Evolutionary conservation across 2,329 filamentous ascomycete species (phyloP), one percentile per base, ranked within the genome.

Genomic region (Pyrenochaeta sp.): DNA sequence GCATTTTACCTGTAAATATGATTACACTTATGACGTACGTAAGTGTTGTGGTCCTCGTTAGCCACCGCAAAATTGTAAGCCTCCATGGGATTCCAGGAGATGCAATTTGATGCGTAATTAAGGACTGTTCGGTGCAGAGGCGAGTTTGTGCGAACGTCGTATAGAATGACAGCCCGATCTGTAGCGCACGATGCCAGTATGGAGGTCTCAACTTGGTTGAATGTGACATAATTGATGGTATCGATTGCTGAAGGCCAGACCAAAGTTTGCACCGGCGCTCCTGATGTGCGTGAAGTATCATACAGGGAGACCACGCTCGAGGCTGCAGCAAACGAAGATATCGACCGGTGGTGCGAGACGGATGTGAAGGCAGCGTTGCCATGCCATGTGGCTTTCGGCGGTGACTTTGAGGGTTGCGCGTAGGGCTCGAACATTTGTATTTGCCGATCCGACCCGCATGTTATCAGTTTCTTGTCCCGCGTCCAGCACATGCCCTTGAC

Each of bases 71-170:
- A 89, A 78, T 98, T 97, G 82, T 96, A 96, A 7, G 92, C 90
- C 76, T 97, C 93, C 89, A 97, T 95, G 0, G 95, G 95, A 64
- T 97, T 97, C 92, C 94, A 99, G 2, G 69, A 53, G 86, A 97
- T 95, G 0, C 93, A 94, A 65, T 97, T 97, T 88, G 93, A 99
- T 32, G 92, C 87, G 63, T 99, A 89, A 47, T 86, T 90, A 62
- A 98, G 85, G 11, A 92, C 83, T 0, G 90, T 89, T 71, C 93
- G 93, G 59, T 90, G 85, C 15, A 98, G 82, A 10, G 95, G 91
- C 32, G 88, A 91, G 4, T 88, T 89, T 11, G 94, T 97, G 45
- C 95, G 88, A 40, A 98, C 83, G 73, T 99, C 95, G 77, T 97
- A 98, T 56, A 99, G 84, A 36, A 97, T 88, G 55, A 99, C 80